Conservation (phyloP, 306 rosid genomes). For the Echinosophora koreensis region DNA sequence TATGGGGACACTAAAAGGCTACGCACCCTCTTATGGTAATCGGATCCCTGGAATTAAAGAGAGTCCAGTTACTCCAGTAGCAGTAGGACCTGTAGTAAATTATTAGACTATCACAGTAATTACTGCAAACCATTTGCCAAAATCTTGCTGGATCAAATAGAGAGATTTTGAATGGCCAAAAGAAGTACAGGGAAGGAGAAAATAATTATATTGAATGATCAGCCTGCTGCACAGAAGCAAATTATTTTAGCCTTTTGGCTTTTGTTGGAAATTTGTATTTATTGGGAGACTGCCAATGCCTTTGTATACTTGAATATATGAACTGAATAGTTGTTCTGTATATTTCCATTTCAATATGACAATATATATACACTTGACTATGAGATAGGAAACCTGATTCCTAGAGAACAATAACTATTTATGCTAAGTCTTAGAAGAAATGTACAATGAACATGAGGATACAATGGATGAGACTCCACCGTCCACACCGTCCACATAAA, state of each 20-base stretch:
- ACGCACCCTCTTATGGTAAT: constrained; percentile 16
- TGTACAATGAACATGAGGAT: no score
- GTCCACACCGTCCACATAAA: no score
- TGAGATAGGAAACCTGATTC: no score
- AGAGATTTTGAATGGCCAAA: constrained; percentile 30
- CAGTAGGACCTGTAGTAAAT: constrained; percentile 8
- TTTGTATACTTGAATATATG: no score
- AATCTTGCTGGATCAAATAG: constrained; percentile 25
- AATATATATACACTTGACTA: no score
- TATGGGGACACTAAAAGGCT: constrained; percentile 2
- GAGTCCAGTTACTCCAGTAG: constrained; percentile 21
- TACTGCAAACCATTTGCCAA: constrained; percentile 29
- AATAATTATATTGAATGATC: constrained; percentile 4
- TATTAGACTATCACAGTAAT: constrained; percentile 25
- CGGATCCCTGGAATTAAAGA: constrained; percentile 8
- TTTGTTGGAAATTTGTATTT: constrained; percentile 28
- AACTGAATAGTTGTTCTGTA: no score
- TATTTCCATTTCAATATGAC: no score
- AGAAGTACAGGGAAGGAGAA: constrained; percentile 25
- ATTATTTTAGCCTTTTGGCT: neutral
- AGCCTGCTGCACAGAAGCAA: constrained; percentile 16
- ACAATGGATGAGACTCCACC: no score
- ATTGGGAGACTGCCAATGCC: neutral
- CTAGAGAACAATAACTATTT: no score
- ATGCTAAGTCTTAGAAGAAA: no score